Conservation (phyloP, 768 basidiomycete species). For the Termitomyces sp. region DNA sequence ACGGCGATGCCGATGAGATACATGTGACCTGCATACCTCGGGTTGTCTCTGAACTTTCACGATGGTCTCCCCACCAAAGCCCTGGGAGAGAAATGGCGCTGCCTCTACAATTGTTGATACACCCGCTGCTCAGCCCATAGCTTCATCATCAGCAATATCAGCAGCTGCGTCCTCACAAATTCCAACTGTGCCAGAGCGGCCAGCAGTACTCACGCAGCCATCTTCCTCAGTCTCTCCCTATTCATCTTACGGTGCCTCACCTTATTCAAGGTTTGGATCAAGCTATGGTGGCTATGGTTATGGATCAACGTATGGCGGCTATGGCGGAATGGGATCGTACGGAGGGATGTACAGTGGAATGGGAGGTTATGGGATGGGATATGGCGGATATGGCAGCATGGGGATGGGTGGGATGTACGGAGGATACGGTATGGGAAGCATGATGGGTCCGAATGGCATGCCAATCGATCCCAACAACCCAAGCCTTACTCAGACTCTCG, state of each 20-base stretch:
- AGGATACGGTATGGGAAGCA: constrained; percentile 32
- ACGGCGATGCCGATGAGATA: neutral
- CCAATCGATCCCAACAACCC: constrained; percentile 46
- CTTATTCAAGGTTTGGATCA: constrained; percentile 38
- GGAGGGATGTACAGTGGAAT: constrained; percentile 23
- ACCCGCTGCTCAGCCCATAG: constrained; percentile 19
- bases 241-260: constrained; percentile 31
- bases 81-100: constrained; percentile 70
- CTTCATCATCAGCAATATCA: constrained; percentile 22
- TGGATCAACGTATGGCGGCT: constrained; percentile 16
- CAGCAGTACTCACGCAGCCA: constrained; percentile 43
- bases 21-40: constrained; percentile 5
- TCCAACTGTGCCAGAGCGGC: constrained; percentile 54
- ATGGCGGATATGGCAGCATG: constrained; percentile 17
- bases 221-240: constrained; percentile 37
- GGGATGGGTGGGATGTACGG: constrained; percentile 28
- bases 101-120: constrained; percentile 22
- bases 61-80: constrained; percentile 86
- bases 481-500: constrained; percentile 81
- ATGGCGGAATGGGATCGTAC: constrained; percentile 15
- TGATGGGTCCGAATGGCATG: constrained; percentile 42
- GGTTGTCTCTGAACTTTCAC: constrained; percentile 7
- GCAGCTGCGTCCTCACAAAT: constrained; percentile 16
- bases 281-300: constrained; percentile 26
- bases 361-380: constrained; percentile 29